Conservation (phyloP, 345 rosid genomes). For the Populus tremula region DNA sequence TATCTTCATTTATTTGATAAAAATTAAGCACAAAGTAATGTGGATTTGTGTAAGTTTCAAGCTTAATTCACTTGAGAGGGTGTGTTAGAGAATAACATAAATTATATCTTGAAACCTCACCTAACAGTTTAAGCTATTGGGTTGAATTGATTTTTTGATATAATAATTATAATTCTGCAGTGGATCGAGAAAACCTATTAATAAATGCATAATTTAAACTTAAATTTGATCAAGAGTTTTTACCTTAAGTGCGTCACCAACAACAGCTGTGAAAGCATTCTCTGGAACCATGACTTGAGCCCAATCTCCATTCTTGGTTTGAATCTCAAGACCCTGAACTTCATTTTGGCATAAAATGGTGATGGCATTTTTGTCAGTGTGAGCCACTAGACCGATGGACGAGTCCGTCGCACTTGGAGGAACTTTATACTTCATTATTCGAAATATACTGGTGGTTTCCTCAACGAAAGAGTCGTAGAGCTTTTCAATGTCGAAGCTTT, state of each 20-base stretch:
- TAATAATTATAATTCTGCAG: no score
- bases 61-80: no score
- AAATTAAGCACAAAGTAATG: no score
- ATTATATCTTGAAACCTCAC: no score
- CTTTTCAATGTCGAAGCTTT: constrained; percentile 39
- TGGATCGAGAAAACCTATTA: no score
- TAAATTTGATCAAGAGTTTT: not conserved
- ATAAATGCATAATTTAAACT: no score
- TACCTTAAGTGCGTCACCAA: constrained; percentile 51
- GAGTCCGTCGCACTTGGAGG: constrained; percentile 3
- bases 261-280: constrained; percentile 32
- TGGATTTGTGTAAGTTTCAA: no score
- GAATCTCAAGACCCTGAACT: constrained; percentile 48
- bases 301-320: constrained; percentile 36
- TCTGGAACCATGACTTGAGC: constrained; percentile 28
- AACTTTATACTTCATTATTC: constrained; percentile 40
- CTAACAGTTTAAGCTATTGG: no score
- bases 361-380: constrained; percentile 45
- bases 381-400: constrained; percentile 37
- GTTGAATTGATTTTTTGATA: no score
- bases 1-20: no score
- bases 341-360: constrained; percentile 48
- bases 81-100: no score
- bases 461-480: constrained; percentile 17
- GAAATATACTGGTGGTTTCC: constrained; percentile 24